phyloP scores from a whole-genome alignment of 345 rosid genomes.

The Pugionium dolabratum region DNA sequence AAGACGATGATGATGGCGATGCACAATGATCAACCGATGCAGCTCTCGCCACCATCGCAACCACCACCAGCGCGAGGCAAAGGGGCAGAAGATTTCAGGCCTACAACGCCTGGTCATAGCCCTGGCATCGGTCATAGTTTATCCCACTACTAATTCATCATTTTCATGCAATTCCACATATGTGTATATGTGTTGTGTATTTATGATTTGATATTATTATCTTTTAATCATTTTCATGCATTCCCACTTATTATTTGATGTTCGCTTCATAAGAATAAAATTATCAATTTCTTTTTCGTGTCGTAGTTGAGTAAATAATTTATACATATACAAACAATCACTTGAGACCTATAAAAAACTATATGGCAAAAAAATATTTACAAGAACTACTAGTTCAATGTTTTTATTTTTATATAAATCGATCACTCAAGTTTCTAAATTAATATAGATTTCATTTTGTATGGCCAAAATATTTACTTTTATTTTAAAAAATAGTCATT shows the following conservation, averaged over 20 bases:
- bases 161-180: constrained; percentile 26
- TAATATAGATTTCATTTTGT: too few species aligned
- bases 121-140: constrained; percentile 60
- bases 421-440: too few species aligned
- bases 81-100: constrained; percentile 53
- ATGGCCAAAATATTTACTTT: too few species aligned
- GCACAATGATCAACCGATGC: neutral
- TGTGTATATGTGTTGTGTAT: neutral
- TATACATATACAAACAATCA: too few species aligned
- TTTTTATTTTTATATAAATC: too few species aligned
- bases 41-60: neutral
- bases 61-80: constrained; percentile 14
- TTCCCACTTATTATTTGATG: neutral
- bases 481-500: too few species aligned
- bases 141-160: constrained; percentile 13
- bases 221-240: constrained; percentile 11
- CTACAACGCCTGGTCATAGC: constrained; percentile 65
- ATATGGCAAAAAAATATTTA: too few species aligned
- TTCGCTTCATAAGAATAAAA: neutral
- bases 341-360: too few species aligned
- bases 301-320: too few species aligned
- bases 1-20: constrained; percentile 12
- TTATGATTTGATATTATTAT: constrained; percentile 11
- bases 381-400: too few species aligned
- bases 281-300: too few species aligned